phyloP scores from a whole-genome alignment of 1,139 yeast species.

The Saccharomyces hybrid region DNA sequence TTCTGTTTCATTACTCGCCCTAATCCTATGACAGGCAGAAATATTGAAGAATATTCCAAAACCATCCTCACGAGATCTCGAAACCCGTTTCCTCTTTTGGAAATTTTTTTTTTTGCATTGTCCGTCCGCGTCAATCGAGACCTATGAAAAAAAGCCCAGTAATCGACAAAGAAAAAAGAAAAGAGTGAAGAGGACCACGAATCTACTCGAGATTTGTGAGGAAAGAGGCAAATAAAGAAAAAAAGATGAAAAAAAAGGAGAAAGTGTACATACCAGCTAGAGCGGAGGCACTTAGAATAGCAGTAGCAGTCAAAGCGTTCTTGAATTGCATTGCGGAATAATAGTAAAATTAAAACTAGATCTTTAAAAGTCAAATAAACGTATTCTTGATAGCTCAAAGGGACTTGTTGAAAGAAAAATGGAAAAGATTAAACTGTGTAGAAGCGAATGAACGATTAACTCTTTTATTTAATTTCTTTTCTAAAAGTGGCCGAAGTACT shows the following conservation, averaged over 20 bases:
- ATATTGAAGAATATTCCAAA: background rate
- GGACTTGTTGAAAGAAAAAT: background rate
- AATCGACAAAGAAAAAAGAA: background rate
- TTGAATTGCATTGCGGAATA: slow-evolving; percentile 43
- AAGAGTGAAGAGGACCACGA: background rate
- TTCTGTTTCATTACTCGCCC: background rate
- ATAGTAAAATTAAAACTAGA: background rate
- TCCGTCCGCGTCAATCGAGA: background rate
- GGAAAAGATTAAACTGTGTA: slow-evolving; percentile 1
- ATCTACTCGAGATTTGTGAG: background rate
- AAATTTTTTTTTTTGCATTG: background rate
- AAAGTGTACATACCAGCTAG: slow-evolving; percentile 34
- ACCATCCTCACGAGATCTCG: background rate
- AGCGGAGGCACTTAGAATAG: slow-evolving; percentile 41
- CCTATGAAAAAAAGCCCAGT: background rate
- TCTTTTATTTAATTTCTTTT: background rate
- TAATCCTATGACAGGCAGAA: background rate
- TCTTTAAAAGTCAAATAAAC: background rate
- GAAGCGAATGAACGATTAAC: slow-evolving; percentile 2
- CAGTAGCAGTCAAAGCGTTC: slow-evolving; percentile 16
- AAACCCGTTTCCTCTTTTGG: background rate
- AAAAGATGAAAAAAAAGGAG: background rate
- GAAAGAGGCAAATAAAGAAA: background rate
- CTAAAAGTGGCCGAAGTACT: background rate
- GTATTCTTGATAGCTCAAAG: background rate